Percentiles rank a stretch among this genome's conserved stretches.
Evolutionary conservation across 257 asterid genomes (phyloP).

Genomic region (Sherardia arvensis): DNA sequence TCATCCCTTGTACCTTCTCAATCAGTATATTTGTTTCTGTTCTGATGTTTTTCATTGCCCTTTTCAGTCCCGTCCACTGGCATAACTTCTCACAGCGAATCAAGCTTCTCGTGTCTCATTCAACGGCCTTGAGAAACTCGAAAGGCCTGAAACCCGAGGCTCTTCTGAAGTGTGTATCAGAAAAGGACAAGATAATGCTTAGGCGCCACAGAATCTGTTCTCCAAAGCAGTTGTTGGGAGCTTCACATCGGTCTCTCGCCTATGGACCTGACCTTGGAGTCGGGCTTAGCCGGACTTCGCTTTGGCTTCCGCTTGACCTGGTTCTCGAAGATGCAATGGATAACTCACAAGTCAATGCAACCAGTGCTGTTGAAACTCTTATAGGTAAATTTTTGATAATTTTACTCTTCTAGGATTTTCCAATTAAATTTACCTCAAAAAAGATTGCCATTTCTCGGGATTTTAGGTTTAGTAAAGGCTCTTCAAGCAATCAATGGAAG

Average conservation of each 20-base stretch:
- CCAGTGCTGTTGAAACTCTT: constrained; percentile 81
- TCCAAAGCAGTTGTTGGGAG: constrained; percentile 30
- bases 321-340: constrained; percentile 93
- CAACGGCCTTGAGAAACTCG: constrained; percentile 54
- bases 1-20: constrained; percentile 22
- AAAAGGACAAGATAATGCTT: constrained; percentile 21
- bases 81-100: constrained; percentile 45
- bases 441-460: constrained; percentile 14
- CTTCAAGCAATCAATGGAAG: constrained; percentile 80
- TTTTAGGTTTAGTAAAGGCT: constrained; percentile 76
- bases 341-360: constrained; percentile 77
- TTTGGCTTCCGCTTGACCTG: constrained; percentile 94
- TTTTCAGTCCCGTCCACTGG: constrained; percentile 64
- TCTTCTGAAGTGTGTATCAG: constrained; percentile 42
- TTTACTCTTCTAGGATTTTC: constrained; percentile 1
- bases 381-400: constrained; percentile 41
- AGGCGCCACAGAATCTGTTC: constrained; percentile 31
- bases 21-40: neutral
- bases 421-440: constrained; percentile 5
- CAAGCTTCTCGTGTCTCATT: constrained; percentile 56
- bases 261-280: constrained; percentile 55
- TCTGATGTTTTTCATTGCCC: constrained; percentile 4
- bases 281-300: constrained; percentile 66
- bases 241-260: constrained; percentile 40
- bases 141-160: constrained; percentile 31